phyloP scores from a whole-genome alignment of 768 basidiomycete genomes.

The Leucocoprinus birnbaumii region DNA sequence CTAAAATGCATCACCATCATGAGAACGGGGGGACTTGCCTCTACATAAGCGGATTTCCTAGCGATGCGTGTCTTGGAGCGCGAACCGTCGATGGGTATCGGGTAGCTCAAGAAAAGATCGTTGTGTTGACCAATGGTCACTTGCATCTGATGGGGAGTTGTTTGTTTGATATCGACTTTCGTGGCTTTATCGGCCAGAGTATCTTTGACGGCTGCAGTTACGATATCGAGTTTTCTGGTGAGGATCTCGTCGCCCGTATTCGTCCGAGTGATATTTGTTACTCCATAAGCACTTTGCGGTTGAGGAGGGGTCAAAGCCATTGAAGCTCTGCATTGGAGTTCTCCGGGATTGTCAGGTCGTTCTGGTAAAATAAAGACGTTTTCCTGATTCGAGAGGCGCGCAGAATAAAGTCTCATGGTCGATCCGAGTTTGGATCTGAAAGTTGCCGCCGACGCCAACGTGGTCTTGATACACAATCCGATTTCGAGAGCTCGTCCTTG shows the following conservation, averaged over 20 bases:
- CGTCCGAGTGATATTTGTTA: not conserved
- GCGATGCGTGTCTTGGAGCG: slow-evolving; percentile 43
- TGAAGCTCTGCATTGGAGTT: not conserved
- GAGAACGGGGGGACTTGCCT: slow-evolving; percentile 25
- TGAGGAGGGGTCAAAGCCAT: not conserved
- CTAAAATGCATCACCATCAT: too few relatives aligned
- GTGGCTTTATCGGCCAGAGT: slow-evolving; percentile 19
- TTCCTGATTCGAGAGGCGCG: slow-evolving; percentile 22
- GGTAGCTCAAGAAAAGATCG: slow-evolving; percentile 27
- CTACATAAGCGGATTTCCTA: slow-evolving; percentile 51
- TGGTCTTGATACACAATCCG: slow-evolving; percentile 23
- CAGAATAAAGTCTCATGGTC: slow-evolving; percentile 23
- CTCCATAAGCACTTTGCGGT: not conserved
- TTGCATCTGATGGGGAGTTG: slow-evolving; percentile 28
- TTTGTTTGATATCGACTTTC: slow-evolving; percentile 20
- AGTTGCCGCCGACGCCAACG: slow-evolving; percentile 16
- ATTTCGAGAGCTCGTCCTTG: slow-evolving; percentile 19
- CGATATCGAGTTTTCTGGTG: slow-evolving; percentile 15
- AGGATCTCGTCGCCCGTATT: not conserved
- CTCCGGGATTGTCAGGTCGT: slow-evolving; percentile 19
- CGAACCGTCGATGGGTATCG: slow-evolving; percentile 39
- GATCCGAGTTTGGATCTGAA: slow-evolving; percentile 23
- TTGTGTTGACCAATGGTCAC: slow-evolving; percentile 24
- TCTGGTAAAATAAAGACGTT: slow-evolving; percentile 29
- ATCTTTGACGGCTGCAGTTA: slow-evolving; percentile 15